Evolutionary conservation across 768 basidiomycete genomes (phyloP), one percentile per base, ranked within the genome.

Genomic region (Mycena amicta): DNA sequence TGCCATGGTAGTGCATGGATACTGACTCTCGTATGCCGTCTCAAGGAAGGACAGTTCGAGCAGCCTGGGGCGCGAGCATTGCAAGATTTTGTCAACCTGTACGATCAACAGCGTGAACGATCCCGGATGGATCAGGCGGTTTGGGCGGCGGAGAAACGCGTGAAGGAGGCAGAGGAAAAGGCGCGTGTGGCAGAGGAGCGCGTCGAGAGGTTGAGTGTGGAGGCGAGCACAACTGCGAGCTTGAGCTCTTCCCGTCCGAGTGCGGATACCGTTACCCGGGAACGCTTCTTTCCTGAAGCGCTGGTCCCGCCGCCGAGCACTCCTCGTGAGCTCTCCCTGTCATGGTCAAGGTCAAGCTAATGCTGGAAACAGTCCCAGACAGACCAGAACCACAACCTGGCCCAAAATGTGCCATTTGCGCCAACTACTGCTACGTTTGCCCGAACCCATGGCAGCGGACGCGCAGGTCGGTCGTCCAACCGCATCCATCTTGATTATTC

Each of bases 381-480:
- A 27, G 28, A 11, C 49, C 56, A 23, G n/a, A n/a, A n/a, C 23
- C 23, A 23, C 3, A 26, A 4, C 39, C 30, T 3, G 37, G 51
- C 8, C n/a, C 50, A 18, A 22, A 28, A 1, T 62, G 61, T 37
- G 5, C 51, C 12, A 37, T 62, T 22, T 62, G 61, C 39, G 29
- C 4, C 15, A 4, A 5, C 11, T n/a, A 12, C 29, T 59, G 57
- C 22, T 20, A 29, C 8, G 26, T 59, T 28, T 55, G 61, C 12
- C 51, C 57, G 39, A 56, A 62, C 27, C 61, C 61, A 4, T 62
- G 61, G 61, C 61, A 59, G 40, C 61, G 57, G 3, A 59, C 61
- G 3, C 50, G 54, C 45, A 59, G n/a, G n/a, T n/a, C n/a, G n/a
- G n/a, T n/a, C n/a, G n/a, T n/a, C n/a, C n/a, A n/a, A n/a, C n/a